Evolutionary conservation across 805 yeast genomes (phyloP).

Genomic region (Lipomyces sp.): DNA sequence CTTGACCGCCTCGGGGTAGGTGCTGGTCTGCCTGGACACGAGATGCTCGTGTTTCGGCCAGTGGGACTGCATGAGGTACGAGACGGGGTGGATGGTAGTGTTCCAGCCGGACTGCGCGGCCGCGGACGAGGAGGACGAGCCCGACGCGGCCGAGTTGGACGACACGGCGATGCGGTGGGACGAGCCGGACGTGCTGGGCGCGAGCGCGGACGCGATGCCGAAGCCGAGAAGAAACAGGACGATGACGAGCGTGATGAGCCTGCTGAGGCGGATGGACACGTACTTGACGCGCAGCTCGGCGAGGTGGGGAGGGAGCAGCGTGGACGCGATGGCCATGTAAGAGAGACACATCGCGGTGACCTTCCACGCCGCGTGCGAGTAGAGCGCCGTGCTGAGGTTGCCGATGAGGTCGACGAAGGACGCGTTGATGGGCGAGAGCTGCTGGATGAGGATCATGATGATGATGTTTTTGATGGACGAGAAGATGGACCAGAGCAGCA

Average conservation of each 20-base stretch:
- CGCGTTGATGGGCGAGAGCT: slow-evolving; percentile 28
- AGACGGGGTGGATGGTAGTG: slow-evolving; percentile 27
- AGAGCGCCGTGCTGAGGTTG: slow-evolving; percentile 21
- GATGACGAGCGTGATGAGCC: slow-evolving; percentile 17
- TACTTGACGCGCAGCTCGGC: slow-evolving; percentile 15
- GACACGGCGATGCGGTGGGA: slow-evolving; percentile 17
- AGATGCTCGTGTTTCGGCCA: slow-evolving; percentile 2
- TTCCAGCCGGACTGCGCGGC: slow-evolving; percentile 17
- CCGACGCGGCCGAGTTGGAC: background rate
- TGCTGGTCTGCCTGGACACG: slow-evolving; percentile 19
- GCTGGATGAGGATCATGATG: slow-evolving; percentile 27
- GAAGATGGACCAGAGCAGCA: slow-evolving; percentile 22
- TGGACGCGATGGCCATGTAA: slow-evolving; percentile 27
- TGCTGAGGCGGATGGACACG: slow-evolving; percentile 16
- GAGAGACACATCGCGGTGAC: slow-evolving; percentile 26
- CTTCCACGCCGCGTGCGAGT: slow-evolving; percentile 26
- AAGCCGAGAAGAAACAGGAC: slow-evolving; percentile 15
- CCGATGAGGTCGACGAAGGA: slow-evolving; percentile 29
- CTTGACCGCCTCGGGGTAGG: slow-evolving; percentile 28
- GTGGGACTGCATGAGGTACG: slow-evolving; percentile 24
- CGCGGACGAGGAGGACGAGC: background rate
- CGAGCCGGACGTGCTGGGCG: slow-evolving; percentile 17
- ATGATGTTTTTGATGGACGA: slow-evolving; percentile 26
- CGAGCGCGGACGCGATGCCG: slow-evolving; percentile 10
- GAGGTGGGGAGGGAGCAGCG: slow-evolving; percentile 18